Base-by-base conservation (phyloP, 495 filamentous ascomycete genomes). In the Talaromyces ruber region DNA sequence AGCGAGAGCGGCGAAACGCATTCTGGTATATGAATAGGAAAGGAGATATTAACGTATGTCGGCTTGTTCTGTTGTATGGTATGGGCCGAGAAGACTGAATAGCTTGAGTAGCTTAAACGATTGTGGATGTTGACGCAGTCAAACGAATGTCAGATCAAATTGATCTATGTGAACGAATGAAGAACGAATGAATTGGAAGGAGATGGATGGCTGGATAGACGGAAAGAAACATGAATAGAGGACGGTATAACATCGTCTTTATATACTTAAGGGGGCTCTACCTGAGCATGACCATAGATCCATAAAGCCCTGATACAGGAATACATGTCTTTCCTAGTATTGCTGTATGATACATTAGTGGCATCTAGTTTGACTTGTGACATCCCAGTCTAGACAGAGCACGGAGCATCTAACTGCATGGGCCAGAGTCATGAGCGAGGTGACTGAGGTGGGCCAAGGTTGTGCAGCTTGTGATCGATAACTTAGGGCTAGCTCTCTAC, bases 241-340 rank as follows among this genome's bases (percentile, higher is more conserved):
- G 45, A 55, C 22, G 52, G 59, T 43, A 47, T 47, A 21, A 55
- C 59, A 64, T 62, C 59, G 64, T 62, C 52, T 37, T 47, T 47
- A 47, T 47, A 47, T 47, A 47, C 43, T 21, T n/a, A 47, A 18
- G 18, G 39, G 39, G 39, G 39, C 6, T 9, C 8, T 37, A 37
- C 7, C 12, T 11, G 14, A 45, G 39, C 39, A 45, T 45, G n/a
- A 18, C 11, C 4, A 39, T 6, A 9, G 11, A n/a, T 16, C 43
- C n/a, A 9, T 47, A 4, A n/a, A 47, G 16, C n/a, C 18, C 21
- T 18, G 43, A n/a, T 21, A 47, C 18, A 47, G 21, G 43, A 21
- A 18, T 47, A 0, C 43, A 43, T 47, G 1, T 1, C 34, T 18
- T 45, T 47, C 43, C 43, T 47, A 43, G 14, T 43, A 16, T 3